Conservation (phyloP, 106 monocot species). For the Dioscorea alata region DNA sequence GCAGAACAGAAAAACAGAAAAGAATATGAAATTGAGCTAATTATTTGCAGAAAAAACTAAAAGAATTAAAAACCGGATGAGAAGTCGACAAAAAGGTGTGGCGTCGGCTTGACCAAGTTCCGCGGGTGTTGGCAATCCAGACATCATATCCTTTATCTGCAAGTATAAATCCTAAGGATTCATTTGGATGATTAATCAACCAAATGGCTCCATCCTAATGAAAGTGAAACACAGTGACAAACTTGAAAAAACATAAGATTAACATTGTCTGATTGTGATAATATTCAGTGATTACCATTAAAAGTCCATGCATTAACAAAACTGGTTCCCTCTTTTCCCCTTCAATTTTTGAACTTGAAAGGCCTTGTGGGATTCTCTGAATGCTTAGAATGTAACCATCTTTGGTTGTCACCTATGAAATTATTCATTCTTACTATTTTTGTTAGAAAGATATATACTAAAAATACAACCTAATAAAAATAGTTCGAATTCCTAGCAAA, state of each 20-base stretch:
- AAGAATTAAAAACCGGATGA: slow-evolving; percentile 11
- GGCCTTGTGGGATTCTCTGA: slow-evolving; percentile 11
- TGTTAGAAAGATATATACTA: too few relatives aligned
- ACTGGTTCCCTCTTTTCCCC: background rate
- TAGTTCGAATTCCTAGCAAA: too few relatives aligned
- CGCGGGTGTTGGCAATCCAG: slow-evolving; percentile 34
- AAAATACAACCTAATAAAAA: too few relatives aligned
- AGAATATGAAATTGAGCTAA: background rate
- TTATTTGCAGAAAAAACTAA: background rate
- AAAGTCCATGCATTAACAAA: slow-evolving; percentile 4
- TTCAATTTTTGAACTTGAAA: background rate
- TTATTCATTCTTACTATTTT: background rate
- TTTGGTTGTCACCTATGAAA: slow-evolving; percentile 45
- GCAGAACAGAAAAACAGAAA: background rate
- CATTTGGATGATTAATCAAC: slow-evolving; percentile 22
- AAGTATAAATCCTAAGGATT: slow-evolving; percentile 26
- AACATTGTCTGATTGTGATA: background rate
- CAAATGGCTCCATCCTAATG: slow-evolving; percentile 26
- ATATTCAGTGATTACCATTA: slow-evolving; percentile 2
- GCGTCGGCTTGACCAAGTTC: slow-evolving; percentile 14
- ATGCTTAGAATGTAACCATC: slow-evolving; percentile 51
- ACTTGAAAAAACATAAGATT: background rate
- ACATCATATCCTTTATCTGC: slow-evolving; percentile 39
- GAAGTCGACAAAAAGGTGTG: slow-evolving; percentile 13
- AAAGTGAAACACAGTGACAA: background rate